These are phyloP conservation scores for Dillenia turbinata DNA, from an alignment of 164 flowering plant species.

Conservation along the genomic window DNA sequence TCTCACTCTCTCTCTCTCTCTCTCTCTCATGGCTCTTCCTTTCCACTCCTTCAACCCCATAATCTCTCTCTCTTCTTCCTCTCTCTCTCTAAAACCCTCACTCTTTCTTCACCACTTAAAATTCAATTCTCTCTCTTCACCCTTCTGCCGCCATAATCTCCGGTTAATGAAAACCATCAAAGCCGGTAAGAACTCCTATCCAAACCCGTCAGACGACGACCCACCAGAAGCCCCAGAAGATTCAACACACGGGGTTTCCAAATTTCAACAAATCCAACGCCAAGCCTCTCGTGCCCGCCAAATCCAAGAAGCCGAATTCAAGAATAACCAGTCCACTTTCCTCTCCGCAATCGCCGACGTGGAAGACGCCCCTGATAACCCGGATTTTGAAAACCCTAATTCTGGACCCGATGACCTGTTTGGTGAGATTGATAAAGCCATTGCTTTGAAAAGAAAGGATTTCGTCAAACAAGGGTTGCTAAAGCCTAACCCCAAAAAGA, in stretches of 20 bases:
- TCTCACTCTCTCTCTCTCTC: not conserved
- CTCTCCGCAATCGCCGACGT: slow-evolving; percentile 66
- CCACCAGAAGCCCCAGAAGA: slow-evolving; percentile 95
- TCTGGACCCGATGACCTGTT: slow-evolving; percentile 65
- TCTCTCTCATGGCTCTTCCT: slow-evolving; percentile 16
- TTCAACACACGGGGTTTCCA: slow-evolving; percentile 69
- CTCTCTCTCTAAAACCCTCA: slow-evolving; percentile 15
- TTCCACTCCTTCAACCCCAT: slow-evolving; percentile 16
- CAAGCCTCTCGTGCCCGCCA: slow-evolving; percentile 72
- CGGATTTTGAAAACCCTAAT: slow-evolving; percentile 2
- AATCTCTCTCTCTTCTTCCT: slow-evolving; percentile 15
- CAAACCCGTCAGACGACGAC: slow-evolving; percentile 71
- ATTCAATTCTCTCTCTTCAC: slow-evolving; percentile 4
- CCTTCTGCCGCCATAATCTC: slow-evolving; percentile 3
- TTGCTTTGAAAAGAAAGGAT: slow-evolving; percentile 72
- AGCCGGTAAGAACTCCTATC: slow-evolving; percentile 61
- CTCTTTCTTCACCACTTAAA: slow-evolving; percentile 7
- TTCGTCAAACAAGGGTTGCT: slow-evolving; percentile 77
- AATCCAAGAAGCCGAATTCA: slow-evolving; percentile 62
- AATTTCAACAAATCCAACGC: slow-evolving; percentile 69
- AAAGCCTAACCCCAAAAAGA: slow-evolving; percentile 55
- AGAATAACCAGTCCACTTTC: slow-evolving; percentile 59
- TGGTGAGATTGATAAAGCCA: slow-evolving; percentile 79
- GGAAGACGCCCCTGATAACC: slow-evolving; percentile 56
- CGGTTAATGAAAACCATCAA: slow-evolving; percentile 33